Percentiles rank a stretch among this genome's conserved stretches.
These are phyloP conservation scores for Cladosporium sp. DNA, from an alignment of 2,329 filamentous ascomycete species.

Conservation along the genomic window DNA sequence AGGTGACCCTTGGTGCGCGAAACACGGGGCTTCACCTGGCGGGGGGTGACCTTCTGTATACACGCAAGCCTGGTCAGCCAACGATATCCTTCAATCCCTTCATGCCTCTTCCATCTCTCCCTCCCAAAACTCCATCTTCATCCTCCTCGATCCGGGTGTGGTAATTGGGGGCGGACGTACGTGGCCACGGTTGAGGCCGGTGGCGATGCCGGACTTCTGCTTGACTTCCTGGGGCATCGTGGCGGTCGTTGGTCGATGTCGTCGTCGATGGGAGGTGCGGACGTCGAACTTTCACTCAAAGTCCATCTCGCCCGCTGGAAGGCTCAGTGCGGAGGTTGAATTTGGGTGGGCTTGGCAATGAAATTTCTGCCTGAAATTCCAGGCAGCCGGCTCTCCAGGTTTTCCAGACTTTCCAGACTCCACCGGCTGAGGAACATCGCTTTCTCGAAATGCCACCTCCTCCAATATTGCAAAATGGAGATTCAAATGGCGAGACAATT, in stretches of 20 bases:
- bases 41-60: constrained; percentile 47
- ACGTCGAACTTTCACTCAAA: constrained; percentile 11
- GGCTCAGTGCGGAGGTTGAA: constrained; percentile 2
- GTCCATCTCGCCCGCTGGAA: not conserved
- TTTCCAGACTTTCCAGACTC: too few relatives aligned
- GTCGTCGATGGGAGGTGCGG: constrained; percentile 16
- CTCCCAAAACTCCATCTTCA: not conserved
- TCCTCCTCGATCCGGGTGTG: constrained; percentile 2
- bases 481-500: too few relatives aligned
- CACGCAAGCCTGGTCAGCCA: constrained; percentile 12
- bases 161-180: constrained; percentile 47
- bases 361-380: not conserved
- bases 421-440: too few relatives aligned
- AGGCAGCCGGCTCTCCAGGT: too few relatives aligned
- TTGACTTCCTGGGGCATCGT: constrained; percentile 52
- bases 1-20: constrained; percentile 86
- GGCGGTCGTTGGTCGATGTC: constrained; percentile 25
- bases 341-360: constrained; percentile 7
- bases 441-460: too few relatives aligned
- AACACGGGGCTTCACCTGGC: constrained; percentile 45
- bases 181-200: constrained; percentile 62
- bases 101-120: not conserved
- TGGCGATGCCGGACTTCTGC: constrained; percentile 51
- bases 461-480: too few relatives aligned
- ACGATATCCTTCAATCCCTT: not conserved